Evolutionary conservation across 2,329 filamentous ascomycete species (phyloP).

Genomic region (Trichophyton benhamiae): DNA sequence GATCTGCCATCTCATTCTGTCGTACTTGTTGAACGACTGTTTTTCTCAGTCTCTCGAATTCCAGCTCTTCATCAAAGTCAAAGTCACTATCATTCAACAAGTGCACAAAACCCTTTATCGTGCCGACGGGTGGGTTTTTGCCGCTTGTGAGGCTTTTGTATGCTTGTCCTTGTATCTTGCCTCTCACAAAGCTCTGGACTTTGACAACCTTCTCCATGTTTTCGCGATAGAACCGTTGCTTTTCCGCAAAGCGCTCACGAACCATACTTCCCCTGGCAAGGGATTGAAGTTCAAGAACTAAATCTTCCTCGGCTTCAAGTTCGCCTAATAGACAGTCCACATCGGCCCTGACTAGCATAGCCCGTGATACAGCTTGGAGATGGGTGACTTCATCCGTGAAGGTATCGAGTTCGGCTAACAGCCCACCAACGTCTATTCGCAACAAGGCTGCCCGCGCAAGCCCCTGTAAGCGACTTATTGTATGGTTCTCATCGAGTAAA

Average conservation of each 20-base stretch:
- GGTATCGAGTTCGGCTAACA: constrained; percentile 58
- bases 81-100: constrained; percentile 96
- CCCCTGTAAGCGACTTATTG: constrained; percentile 29
- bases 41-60: constrained; percentile 89
- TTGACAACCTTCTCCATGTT: constrained; percentile 99
- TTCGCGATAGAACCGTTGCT: constrained; percentile 76
- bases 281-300: constrained; percentile 62
- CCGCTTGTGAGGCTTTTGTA: constrained; percentile 95
- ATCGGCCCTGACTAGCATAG: constrained; percentile 62
- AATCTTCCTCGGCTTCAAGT: constrained; percentile 72
- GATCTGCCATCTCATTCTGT: constrained; percentile 91
- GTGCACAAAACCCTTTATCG: constrained; percentile 96
- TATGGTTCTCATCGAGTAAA: constrained; percentile 22
- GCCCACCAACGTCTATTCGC: constrained; percentile 30
- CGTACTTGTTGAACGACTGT: constrained; percentile 94
- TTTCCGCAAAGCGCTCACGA: constrained; percentile 64
- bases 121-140: constrained; percentile 91
- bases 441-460: constrained; percentile 30
- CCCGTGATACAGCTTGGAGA: constrained; percentile 65
- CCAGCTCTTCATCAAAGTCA: constrained; percentile 96
- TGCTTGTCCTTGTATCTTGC: constrained; percentile 89
- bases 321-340: constrained; percentile 63
- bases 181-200: constrained; percentile 91
- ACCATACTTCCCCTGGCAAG: constrained; percentile 61
- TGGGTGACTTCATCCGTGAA: constrained; percentile 54